Percentiles rank a stretch among this genome's conserved stretches.
Evolutionary conservation across 345 rosid genomes (phyloP).

Genomic region (Ceriops tagal): DNA sequence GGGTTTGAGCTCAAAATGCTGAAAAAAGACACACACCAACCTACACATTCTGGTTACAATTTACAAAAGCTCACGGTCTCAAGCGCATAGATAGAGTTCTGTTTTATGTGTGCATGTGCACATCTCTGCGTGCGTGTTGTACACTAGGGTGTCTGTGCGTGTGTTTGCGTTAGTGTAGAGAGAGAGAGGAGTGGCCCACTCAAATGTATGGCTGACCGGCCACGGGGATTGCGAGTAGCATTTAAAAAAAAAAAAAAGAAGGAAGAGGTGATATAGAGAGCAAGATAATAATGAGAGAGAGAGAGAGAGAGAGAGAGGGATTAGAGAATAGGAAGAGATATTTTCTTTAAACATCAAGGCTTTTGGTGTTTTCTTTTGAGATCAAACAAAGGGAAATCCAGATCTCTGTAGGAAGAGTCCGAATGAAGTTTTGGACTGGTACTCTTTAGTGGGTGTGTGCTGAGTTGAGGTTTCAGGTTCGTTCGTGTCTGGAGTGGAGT

Average conservation of each 20-base stretch:
- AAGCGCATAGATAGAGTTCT: background rate
- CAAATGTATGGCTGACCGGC: constrained; percentile 15
- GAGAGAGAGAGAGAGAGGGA: constrained; percentile 12
- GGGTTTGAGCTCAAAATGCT: constrained; percentile 16
- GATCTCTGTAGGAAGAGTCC: constrained; percentile 49
- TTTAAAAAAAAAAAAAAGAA: background rate
- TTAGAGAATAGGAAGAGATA: constrained; percentile 9
- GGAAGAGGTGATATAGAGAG: constrained; percentile 11
- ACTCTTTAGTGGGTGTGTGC: constrained; percentile 20
- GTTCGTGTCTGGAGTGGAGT: constrained; percentile 32
- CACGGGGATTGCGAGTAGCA: background rate
- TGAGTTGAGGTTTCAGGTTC: constrained; percentile 8
- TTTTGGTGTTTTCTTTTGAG: constrained; percentile 43
- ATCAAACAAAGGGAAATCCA: constrained; percentile 33
- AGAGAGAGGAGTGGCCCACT: constrained; percentile 14
- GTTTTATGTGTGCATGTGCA: background rate
- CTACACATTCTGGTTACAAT: constrained; percentile 19
- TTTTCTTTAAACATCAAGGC: constrained; percentile 27
- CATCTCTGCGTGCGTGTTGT: background rate
- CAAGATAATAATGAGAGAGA: constrained; percentile 18
- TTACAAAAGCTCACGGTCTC: background rate
- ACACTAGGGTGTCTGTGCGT: background rate
- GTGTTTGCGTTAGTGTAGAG: background rate
- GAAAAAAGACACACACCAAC: constrained; percentile 12
- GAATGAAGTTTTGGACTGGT: constrained; percentile 30